Base-by-base conservation (phyloP, 2,329 filamentous ascomycete species). In the Fusarium odoratissimum region DNA sequence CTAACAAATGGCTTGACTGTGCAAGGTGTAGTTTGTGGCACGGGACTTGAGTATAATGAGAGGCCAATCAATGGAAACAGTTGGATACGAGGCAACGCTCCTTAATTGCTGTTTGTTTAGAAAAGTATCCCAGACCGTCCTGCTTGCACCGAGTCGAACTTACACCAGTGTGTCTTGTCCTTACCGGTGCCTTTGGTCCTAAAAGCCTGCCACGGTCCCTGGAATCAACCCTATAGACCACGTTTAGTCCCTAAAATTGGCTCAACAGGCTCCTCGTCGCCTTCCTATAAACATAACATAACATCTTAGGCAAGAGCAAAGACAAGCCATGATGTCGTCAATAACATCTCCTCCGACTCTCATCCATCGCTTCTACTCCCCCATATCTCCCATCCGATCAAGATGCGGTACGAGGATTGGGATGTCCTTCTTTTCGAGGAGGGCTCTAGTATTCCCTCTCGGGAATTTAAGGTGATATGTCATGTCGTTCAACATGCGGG, bases 331-430 rank as follows among this genome's bases (percentile, higher is more conserved):
- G 41, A 51, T 58, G 38, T 37, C 37, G 37, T 38, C 19, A 31
- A 28, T 28, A 21, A 16, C 35, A 61, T 51, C 12, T 40, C 28
- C 42, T 21, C n/a, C 35, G n/a, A 42, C 23, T 21, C 35, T 33
- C 31, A n/a, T 38, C 17, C 38, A 52, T 46, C 41, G 57, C 60
- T 35, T 57, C 52, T 41, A 58, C 28, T 35, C 44, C 31, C 17
- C 19, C 41, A 11, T 33, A 64, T 74, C 65, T 60, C 64, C 60
- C 81, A 86, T 46, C 33, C 25, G 44, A 45, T 19, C 76, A 73
- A 56, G 23, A 97, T 97, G 94, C 91, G 94, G 66, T 97, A 92
- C 86, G 89, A 94, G 75, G 91, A 94, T 77, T 97, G 94, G 94
- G 94, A 97, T 77, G 88, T 96, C 61, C 89, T 97, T 46, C 85